Evolutionary conservation across 2,329 filamentous ascomycete genomes (phyloP), one percentile per base, ranked within the genome.

Genomic region (Fusarium sp.): DNA sequence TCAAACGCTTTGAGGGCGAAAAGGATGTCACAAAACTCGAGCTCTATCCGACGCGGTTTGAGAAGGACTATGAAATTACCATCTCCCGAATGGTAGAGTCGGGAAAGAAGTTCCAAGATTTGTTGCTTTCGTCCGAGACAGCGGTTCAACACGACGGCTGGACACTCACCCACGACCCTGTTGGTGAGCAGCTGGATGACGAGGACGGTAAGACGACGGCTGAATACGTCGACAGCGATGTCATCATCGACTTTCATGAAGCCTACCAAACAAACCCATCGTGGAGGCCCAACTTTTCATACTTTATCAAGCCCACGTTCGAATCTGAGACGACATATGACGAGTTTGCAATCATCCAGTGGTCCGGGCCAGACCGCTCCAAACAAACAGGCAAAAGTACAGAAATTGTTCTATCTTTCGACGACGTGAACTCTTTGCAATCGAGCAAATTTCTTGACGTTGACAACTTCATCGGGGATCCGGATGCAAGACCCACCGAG

Each of bases 181-280:
- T 4, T 24, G 45, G 45, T 10, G 9, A 9, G 29, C 9, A 31
- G 29, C 29, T 31, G 9, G 29, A 31, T 9, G 29, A 31, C 29
- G 29, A 27, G 4, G 29, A 9, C 20, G 6, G 10, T 8, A 31
- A 29, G 16, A 27, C 13, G 10, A 27, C 13, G 22, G 60, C 31
- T 16, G 61, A 56, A 24, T 64, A 64, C 27, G 35, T 64, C 9
- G 33, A 64, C n/a, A 64, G 61, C 13, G 48, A 64, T 8, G 61
- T 43, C 31, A 57, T 57, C 5, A 29, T 64, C 18, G 61, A 64
- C 27, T 64, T 64, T 16, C 45, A 41, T 1, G 61, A 64, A n/a
- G 61, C 61, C 1, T 64, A 31, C 35, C 61, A 64, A 13, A 22
- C 10, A 1, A 11, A 31, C 1, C 18, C 48, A 2, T 8, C n/a